Percentiles rank a stretch among this genome's conserved stretches.
Conservation (phyloP, 306 rosid species). For the Quercus rubra region DNA sequence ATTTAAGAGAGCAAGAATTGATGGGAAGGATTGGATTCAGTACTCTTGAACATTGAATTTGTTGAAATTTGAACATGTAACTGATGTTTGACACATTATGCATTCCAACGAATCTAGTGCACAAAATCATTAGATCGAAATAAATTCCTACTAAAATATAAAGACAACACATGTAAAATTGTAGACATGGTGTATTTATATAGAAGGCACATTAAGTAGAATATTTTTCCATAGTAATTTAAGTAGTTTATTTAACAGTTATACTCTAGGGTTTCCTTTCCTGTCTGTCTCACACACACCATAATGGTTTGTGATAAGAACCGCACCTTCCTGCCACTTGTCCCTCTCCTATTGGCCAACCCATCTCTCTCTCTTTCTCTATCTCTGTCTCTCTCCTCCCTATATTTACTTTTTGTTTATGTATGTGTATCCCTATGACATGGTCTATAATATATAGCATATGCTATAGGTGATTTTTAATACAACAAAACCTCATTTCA, state of each 20-base stretch:
- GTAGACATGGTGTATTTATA: no score
- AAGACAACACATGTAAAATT: no score
- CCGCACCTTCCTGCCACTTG: constrained; percentile 54
- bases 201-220: no score
- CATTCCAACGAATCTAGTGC: no score
- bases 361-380: neutral
- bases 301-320: constrained; percentile 55
- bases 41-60: no score
- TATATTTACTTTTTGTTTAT: constrained; percentile 20
- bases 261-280: constrained; percentile 71
- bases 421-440: constrained; percentile 31
- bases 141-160: no score
- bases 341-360: neutral
- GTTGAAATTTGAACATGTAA: no score
- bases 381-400: constrained; percentile 21
- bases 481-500: constrained; percentile 38
- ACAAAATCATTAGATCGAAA: no score
- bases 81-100: no score
- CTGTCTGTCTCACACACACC: neutral
- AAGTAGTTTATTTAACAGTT: neutral
- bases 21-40: rapidly evolving
- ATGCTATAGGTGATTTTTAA: constrained; percentile 21
- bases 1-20: no score
- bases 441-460: constrained; percentile 19
- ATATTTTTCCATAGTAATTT: neutral